phyloP scores from a whole-genome alignment of 2,329 filamentous ascomycete genomes.

The Fusarium liriodendri region DNA sequence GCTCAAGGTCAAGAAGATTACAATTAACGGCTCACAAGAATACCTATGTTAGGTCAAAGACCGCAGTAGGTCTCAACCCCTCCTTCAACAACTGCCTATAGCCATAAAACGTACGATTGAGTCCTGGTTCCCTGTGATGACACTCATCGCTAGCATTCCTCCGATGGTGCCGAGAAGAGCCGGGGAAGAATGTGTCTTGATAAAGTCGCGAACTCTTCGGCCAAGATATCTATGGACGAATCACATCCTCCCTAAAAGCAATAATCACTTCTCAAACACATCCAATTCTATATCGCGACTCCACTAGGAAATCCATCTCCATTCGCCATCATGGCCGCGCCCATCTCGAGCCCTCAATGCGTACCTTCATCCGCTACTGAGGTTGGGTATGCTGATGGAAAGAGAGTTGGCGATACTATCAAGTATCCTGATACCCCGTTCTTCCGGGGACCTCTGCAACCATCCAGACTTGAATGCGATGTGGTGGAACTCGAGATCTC shows the following conservation, averaged over 20 bases:
- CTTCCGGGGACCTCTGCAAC: conserved; percentile 4
- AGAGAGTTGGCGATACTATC: not conserved
- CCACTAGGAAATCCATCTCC: not conserved
- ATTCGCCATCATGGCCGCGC: not conserved
- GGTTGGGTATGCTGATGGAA: not conserved
- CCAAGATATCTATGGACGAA: not conserved
- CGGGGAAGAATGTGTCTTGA: not conserved
- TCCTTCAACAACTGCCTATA: not conserved
- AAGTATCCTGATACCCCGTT: conserved; percentile 5
- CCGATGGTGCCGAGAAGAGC: not conserved
- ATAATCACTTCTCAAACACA: not conserved
- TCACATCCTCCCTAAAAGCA: not conserved
- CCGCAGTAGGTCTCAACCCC: not conserved
- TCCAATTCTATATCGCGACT: not conserved
- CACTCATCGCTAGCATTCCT: not conserved
- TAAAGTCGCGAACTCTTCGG: not conserved
- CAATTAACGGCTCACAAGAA: not conserved
- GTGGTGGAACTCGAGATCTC: conserved; percentile 4
- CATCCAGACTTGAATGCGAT: conserved; percentile 9
- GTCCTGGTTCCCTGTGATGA: not conserved
- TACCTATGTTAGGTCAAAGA: not conserved
- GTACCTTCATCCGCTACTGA: not conserved
- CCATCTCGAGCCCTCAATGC: not conserved
- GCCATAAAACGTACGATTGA: not conserved
- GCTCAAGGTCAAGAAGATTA: not conserved